Conservation (phyloP, 2,329 filamentous ascomycete genomes). For the Colletotrichum plurivorum region DNA sequence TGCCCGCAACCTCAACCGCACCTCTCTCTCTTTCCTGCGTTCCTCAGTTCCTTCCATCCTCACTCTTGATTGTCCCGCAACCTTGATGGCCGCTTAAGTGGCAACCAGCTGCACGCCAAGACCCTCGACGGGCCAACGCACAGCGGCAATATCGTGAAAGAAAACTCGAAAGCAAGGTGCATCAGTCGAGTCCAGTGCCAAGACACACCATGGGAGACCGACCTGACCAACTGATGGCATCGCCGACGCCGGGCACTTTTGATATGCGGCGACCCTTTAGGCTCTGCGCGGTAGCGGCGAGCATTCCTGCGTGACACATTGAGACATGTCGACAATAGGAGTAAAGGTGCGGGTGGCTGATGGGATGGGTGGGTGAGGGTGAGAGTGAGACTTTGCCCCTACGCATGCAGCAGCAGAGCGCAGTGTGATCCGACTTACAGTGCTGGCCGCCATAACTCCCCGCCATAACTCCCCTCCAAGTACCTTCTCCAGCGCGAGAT, state of each 20-base stretch:
- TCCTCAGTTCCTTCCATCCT: background rate
- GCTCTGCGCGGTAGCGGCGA: background rate
- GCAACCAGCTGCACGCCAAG: slow-evolving; percentile 32
- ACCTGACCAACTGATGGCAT: background rate
- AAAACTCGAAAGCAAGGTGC: too few species aligned
- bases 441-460: too few species aligned
- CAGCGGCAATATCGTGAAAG: background rate
- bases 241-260: slow-evolving; percentile 9
- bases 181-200: background rate
- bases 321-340: background rate
- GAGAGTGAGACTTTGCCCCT: slow-evolving; percentile 1
- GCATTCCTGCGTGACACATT: slow-evolving; percentile 14
- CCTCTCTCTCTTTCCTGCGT: background rate
- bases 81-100: slow-evolving; percentile 27
- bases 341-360: background rate
- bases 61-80: background rate
- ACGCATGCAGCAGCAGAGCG: too few species aligned
- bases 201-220: background rate
- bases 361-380: too few species aligned
- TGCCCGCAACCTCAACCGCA: slow-evolving; percentile 1
- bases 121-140: slow-evolving; percentile 14
- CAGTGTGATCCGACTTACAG: background rate
- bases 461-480: background rate
- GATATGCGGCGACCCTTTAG: background rate
- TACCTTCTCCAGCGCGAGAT: background rate